Conservation (phyloP, 1,284 basidiomycete species). For the Ganoderma multipileum region DNA sequence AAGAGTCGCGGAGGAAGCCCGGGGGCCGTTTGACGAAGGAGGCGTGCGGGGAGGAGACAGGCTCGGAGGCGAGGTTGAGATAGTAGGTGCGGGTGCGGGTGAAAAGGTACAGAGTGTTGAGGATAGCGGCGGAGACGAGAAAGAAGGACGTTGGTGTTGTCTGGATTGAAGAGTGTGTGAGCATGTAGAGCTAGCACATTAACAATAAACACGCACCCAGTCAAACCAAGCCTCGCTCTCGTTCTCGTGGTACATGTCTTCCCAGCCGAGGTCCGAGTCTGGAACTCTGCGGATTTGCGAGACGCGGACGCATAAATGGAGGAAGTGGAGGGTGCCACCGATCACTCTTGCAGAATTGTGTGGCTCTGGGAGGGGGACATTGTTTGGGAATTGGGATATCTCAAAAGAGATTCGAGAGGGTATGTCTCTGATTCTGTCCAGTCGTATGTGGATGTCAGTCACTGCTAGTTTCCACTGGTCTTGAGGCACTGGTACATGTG, state of each 20-base stretch:
- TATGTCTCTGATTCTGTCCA: constrained; percentile 60
- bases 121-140: constrained; percentile 55
- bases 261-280: constrained; percentile 77
- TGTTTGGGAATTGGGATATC: constrained; percentile 76
- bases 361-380: constrained; percentile 71
- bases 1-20: constrained; percentile 36
- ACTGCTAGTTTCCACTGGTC: not conserved
- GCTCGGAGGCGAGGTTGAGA: constrained; percentile 64
- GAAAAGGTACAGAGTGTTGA: constrained; percentile 71
- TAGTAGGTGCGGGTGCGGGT: constrained; percentile 71
- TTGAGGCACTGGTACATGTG: not conserved
- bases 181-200: not conserved
- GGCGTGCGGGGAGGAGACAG: constrained; percentile 70
- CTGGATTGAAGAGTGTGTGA: constrained; percentile 42
- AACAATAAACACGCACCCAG: constrained; percentile 63
- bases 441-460: not conserved
- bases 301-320: constrained; percentile 71
- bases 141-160: constrained; percentile 65
- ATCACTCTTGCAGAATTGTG: constrained; percentile 70
- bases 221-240: constrained; percentile 76
- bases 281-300: constrained; percentile 60
- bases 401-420: constrained; percentile 77
- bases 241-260: constrained; percentile 73
- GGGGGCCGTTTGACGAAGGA: constrained; percentile 57
- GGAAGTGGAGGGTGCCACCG: constrained; percentile 66